These are phyloP conservation scores for Epichloe gansuensis DNA, from an alignment of 2,329 filamentous ascomycete species.

Conservation along the genomic window DNA sequence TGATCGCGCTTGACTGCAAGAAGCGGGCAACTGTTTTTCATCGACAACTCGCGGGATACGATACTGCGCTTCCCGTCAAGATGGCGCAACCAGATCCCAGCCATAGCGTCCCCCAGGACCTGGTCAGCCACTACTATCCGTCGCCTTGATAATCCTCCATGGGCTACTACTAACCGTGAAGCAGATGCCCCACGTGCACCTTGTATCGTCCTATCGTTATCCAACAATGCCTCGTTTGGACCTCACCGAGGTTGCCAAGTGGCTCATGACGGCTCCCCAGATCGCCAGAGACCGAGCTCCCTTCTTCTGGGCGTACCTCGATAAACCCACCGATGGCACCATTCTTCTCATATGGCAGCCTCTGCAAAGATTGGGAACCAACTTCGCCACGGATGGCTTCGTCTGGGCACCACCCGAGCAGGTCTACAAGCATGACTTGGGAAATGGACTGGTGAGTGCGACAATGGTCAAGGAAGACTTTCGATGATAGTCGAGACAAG, in stretches of 20 bases:
- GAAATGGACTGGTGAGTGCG: conserved; percentile 41
- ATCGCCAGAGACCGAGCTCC: conserved; percentile 74
- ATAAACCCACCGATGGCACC: conserved; percentile 67
- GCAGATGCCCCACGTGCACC: conserved; percentile 78
- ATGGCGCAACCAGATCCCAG: conserved; percentile 31
- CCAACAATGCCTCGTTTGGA: conserved; percentile 59
- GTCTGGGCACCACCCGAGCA: conserved; percentile 78
- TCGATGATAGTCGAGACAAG: background rate
- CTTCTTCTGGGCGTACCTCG: conserved; percentile 88
- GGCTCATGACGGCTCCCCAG: conserved; percentile 71
- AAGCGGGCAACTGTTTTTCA: background rate
- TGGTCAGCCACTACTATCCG: conserved; percentile 19
- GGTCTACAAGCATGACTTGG: conserved; percentile 59
- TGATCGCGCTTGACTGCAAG: background rate
- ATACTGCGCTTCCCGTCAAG: conserved; percentile 8
- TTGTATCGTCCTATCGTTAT: conserved; percentile 74
- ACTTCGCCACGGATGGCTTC: conserved; percentile 84
- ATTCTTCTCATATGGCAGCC: conserved; percentile 86
- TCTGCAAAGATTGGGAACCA: conserved; percentile 52
- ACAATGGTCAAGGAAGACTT: background rate
- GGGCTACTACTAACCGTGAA: conserved; percentile 9
- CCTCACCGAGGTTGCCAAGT: conserved; percentile 66
- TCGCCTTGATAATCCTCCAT: background rate
- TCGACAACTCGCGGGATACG: background rate
- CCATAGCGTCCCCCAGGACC: conserved; percentile 28